Percentiles rank a stretch among this genome's conserved stretches.
Evolutionary conservation across 2,329 filamentous ascomycete species (phyloP).

Genomic region (Ceratocystis albifundus): DNA sequence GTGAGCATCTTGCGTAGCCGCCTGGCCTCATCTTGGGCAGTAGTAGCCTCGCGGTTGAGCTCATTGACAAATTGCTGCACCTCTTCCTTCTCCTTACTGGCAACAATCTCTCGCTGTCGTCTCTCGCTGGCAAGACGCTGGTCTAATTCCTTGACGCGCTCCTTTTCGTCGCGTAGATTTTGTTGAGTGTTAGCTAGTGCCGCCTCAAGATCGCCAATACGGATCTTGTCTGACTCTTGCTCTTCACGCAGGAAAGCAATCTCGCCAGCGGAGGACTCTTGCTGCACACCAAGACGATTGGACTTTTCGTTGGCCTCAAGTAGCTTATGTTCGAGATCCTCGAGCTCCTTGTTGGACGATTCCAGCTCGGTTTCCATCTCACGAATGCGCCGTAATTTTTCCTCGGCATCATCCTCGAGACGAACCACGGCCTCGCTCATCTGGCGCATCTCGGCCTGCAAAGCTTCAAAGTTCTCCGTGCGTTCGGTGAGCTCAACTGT

Average conservation of each 20-base stretch:
- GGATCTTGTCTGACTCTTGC: conserved; percentile 95
- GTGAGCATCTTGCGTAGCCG: conserved; percentile 72
- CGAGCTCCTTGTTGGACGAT: conserved; percentile 76
- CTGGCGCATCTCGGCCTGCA: conserved; percentile 87
- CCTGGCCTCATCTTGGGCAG: conserved; percentile 75
- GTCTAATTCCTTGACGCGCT: conserved; percentile 60
- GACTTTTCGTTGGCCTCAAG: conserved; percentile 78
- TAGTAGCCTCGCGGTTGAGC: conserved; percentile 70
- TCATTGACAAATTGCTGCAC: conserved; percentile 89
- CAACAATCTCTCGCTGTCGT: conserved; percentile 74
- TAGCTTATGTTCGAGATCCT: conserved; percentile 72
- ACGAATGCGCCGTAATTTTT: conserved; percentile 65
- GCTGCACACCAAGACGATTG: conserved; percentile 76
- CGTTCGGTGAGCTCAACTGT: conserved; percentile 62
- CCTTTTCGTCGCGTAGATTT: conserved; percentile 71
- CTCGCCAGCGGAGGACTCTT: conserved; percentile 84
- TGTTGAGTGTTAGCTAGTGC: conserved; percentile 69
- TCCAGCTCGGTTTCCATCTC: conserved; percentile 71
- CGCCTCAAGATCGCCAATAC: conserved; percentile 86
- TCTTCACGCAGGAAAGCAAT: conserved; percentile 93
- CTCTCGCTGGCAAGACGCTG: conserved; percentile 68
- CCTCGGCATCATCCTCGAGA: conserved; percentile 79
- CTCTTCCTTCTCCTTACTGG: conserved; percentile 83
- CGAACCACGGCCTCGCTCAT: conserved; percentile 78
- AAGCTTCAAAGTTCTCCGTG: conserved; percentile 76